Percentiles rank a stretch among this genome's conserved stretches.
These are phyloP conservation scores for Candida alai DNA, from an alignment of 805 yeast genomes.

Conservation along the genomic window DNA sequence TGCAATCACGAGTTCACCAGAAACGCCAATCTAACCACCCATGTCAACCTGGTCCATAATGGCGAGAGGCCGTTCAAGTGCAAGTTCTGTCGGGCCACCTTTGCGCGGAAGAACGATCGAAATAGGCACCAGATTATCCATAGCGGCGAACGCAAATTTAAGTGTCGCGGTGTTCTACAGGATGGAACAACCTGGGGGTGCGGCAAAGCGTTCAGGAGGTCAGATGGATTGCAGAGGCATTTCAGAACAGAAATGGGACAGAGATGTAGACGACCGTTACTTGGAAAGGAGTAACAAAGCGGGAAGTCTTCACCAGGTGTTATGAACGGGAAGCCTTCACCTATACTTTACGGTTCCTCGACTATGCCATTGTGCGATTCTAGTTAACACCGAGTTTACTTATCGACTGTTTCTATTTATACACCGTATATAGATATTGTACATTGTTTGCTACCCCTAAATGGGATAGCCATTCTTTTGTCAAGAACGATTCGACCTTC, in stretches of 20 bases:
- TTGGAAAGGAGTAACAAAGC: too few relatives aligned
- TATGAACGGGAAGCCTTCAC: too few relatives aligned
- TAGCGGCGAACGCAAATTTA: constrained; percentile 68
- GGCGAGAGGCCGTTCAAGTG: constrained; percentile 77
- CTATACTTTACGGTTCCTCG: too few relatives aligned
- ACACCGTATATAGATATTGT: too few relatives aligned
- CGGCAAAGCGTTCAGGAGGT: constrained; percentile 44
- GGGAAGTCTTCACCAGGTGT: too few relatives aligned
- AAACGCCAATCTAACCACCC: constrained; percentile 89
- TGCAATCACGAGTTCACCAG: constrained; percentile 88
- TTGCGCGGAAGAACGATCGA: constrained; percentile 47
- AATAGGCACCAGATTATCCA: constrained; percentile 54
- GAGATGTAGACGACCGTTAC: constrained; percentile 35
- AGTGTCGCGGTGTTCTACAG: constrained; percentile 62
- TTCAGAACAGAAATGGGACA: constrained; percentile 46
- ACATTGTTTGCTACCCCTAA: too few relatives aligned
- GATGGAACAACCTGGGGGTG: constrained; percentile 48
- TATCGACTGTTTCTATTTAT: too few relatives aligned
- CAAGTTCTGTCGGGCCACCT: constrained; percentile 70
- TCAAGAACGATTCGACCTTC: too few relatives aligned
- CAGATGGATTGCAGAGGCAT: constrained; percentile 43
- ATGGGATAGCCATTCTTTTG: too few relatives aligned
- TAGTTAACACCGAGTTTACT: too few relatives aligned
- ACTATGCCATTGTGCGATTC: too few relatives aligned
- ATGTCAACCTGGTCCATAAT: constrained; percentile 65